Evolutionary conservation across 768 basidiomycete genomes (phyloP).

Genomic region (Lactifluus pinguis): DNA sequence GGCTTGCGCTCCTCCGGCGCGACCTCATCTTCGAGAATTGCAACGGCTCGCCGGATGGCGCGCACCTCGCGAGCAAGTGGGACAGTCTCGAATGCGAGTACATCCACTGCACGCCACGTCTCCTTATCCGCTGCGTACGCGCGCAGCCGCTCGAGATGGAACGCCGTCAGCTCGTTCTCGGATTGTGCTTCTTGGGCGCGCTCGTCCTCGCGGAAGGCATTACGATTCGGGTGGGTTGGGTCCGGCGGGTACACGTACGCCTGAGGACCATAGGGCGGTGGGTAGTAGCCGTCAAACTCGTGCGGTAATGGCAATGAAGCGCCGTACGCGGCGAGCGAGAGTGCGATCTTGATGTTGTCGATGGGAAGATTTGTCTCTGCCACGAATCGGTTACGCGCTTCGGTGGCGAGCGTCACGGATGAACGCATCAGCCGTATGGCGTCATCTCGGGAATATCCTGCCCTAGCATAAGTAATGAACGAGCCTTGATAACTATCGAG

Average conservation of each 20-base stretch:
- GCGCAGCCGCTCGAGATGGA: constrained; percentile 54
- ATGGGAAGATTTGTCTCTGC: constrained; percentile 14
- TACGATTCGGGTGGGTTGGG: constrained; percentile 29
- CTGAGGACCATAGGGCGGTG: constrained; percentile 63
- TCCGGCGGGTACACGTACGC: constrained; percentile 18
- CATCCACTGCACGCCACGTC: constrained; percentile 50
- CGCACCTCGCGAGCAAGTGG: constrained; percentile 56
- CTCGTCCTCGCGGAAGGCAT: constrained; percentile 32
- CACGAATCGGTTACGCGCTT: constrained; percentile 35
- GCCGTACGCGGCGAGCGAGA: constrained; percentile 71
- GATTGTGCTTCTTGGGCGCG: constrained; percentile 29
- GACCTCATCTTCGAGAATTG: constrained; percentile 25
- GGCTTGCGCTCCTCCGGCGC: constrained; percentile 34
- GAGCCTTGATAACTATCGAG: constrained; percentile 56
- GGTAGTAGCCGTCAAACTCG: constrained; percentile 70
- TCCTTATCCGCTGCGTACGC: constrained; percentile 41
- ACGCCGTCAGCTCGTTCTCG: constrained; percentile 44
- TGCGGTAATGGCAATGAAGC: constrained; percentile 55
- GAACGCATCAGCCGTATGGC: constrained; percentile 43
- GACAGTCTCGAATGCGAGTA: constrained; percentile 71
- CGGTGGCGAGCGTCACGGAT: constrained; percentile 41
- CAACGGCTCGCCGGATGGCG: constrained; percentile 57
- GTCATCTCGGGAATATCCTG: constrained; percentile 38
- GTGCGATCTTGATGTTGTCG: constrained; percentile 39
- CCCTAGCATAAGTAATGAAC: constrained; percentile 40